A percentile compares a stretch with the other conserved stretches of the same genome.
Evolutionary conservation across 805 yeast species (phyloP).

Genomic region (Grigorovia humatica): DNA sequence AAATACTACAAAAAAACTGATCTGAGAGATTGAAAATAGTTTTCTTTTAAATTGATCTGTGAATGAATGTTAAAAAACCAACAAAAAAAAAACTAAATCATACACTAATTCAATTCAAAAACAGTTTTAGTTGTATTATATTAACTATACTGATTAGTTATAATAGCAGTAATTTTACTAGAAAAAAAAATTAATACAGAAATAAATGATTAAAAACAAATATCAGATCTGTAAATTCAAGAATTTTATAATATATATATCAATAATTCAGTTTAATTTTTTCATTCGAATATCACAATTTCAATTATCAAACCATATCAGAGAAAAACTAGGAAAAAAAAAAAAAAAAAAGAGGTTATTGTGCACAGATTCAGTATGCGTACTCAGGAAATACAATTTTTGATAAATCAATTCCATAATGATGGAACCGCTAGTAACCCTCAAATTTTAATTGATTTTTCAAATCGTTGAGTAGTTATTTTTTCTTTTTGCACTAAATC

Average conservation of each 20-base stretch:
- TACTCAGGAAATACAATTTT: neutral
- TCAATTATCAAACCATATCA: neutral
- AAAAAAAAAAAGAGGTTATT: neutral
- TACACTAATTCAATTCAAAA: neutral
- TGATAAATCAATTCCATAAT: neutral
- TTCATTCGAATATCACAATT: neutral
- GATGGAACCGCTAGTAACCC: neutral
- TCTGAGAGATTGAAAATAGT: neutral
- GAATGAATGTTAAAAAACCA: neutral
- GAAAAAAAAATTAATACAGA: too few relatives aligned
- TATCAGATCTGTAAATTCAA: too few relatives aligned
- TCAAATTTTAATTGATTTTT: neutral
- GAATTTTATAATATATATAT: too few relatives aligned
- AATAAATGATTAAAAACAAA: too few relatives aligned
- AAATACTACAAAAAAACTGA: neutral
- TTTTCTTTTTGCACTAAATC: neutral
- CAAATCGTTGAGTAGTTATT: neutral
- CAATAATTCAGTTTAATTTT: too few relatives aligned
- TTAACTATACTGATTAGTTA: neutral
- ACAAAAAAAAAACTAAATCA: neutral
- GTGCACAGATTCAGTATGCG: neutral
- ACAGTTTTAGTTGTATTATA: too few relatives aligned
- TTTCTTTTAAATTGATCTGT: too few relatives aligned
- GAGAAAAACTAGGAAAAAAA: too few relatives aligned
- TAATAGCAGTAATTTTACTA: too few relatives aligned